phyloP scores from a whole-genome alignment of 2,329 filamentous ascomycete species.

The Stylonectria norvegica region DNA sequence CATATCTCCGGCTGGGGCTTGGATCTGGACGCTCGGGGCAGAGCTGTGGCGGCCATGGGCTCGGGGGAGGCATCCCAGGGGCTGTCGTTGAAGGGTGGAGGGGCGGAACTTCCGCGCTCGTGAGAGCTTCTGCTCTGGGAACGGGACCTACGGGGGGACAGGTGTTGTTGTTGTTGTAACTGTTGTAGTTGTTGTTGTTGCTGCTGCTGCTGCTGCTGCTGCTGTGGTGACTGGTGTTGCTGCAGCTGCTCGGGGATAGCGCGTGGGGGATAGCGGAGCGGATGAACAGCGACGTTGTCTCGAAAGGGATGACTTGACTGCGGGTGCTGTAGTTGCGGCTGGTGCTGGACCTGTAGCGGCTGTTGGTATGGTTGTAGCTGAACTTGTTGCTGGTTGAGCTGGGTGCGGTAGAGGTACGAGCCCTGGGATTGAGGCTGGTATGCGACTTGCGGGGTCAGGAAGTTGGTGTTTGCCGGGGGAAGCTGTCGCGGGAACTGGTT shows the following conservation, averaged over 20 bases:
- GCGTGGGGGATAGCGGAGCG: conserved; percentile 8
- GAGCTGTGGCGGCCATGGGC: conserved; percentile 27
- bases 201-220: conserved; percentile 5
- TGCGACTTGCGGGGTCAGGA: conserved; percentile 29
- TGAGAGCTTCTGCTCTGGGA: conserved; percentile 29
- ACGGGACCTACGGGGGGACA: conserved; percentile 15
- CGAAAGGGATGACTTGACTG: conserved; percentile 8
- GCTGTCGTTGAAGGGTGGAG: conserved; percentile 45
- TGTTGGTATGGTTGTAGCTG: conserved; percentile 12
- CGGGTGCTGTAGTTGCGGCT: neutral
- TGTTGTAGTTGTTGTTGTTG: conserved; percentile 10
- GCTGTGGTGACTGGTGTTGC: conserved; percentile 13
- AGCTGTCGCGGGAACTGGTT: conserved; percentile 45
- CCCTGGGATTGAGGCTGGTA: conserved; percentile 5
- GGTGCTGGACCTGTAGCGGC: conserved; percentile 20
- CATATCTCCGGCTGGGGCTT: conserved; percentile 28
- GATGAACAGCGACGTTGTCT: conserved; percentile 5
- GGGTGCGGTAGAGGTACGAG: neutral
- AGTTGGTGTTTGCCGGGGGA: conserved; percentile 45
- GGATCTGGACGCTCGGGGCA: conserved; percentile 16
- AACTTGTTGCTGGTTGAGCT: neutral
- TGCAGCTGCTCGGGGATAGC: conserved; percentile 11
- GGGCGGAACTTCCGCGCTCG: conserved; percentile 48
- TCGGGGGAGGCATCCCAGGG: conserved; percentile 43
- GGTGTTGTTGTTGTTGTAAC: conserved; percentile 3